Evolutionary conservation across 2,329 filamentous ascomycete genomes (phyloP).

Genomic region (Colletotrichum sp.): DNA sequence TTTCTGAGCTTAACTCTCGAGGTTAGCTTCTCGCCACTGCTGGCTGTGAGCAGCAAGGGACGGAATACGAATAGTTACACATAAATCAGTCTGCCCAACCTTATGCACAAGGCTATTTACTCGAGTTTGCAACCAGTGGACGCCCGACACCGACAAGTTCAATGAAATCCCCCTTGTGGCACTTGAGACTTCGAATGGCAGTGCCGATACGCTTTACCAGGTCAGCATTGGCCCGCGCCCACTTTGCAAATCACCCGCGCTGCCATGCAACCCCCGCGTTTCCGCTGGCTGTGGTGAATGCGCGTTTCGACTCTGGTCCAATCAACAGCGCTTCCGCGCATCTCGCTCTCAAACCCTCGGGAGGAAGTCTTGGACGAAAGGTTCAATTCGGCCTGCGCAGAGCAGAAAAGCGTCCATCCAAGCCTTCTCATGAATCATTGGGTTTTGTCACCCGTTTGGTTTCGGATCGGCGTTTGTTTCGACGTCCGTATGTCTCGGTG

Average conservation of each 20-base stretch:
- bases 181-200: not conserved
- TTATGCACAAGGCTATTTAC: not conserved
- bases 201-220: not conserved
- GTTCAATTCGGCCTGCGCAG: not conserved
- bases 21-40: not conserved
- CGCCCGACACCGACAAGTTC: not conserved
- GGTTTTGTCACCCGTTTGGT: not conserved
- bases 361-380: not conserved
- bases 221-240: conserved; percentile 3
- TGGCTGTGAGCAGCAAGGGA: not conserved
- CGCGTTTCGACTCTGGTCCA: not conserved
- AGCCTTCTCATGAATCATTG: not conserved
- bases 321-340: not conserved
- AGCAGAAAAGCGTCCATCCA: not conserved
- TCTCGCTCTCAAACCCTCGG: not conserved
- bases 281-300: not conserved
- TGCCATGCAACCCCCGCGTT: conserved; percentile 16
- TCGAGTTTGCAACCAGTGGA: not conserved
- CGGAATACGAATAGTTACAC: not conserved
- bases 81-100: not conserved
- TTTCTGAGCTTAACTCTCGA: not conserved
- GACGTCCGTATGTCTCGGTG: conserved; percentile 1
- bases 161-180: not conserved
- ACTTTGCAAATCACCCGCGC: conserved; percentile 13
- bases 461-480: conserved; percentile 11